Conservation (phyloP, 129 eudicot genomes). For the Smallanthus sonchifolius region DNA sequence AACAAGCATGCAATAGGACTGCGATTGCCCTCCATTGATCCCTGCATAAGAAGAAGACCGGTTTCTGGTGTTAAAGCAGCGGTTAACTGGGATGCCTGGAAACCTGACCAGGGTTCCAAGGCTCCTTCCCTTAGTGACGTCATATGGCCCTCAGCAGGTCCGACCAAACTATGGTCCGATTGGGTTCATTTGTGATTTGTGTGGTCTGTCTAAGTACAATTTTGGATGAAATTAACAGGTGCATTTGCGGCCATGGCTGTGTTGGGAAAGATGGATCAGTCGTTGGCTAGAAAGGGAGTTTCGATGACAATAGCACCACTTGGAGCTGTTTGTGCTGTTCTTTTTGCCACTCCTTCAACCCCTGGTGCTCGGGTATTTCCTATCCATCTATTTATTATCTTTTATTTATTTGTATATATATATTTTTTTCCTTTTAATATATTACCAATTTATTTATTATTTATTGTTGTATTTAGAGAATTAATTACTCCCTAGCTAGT, state of each 20-base stretch:
- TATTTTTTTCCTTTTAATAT: no score
- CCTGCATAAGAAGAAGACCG: constrained; percentile 10
- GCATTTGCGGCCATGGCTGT: constrained; percentile 97
- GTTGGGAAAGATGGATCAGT: constrained; percentile 80
- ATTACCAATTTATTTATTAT: no score
- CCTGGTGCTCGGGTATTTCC: constrained; percentile 55
- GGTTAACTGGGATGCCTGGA: constrained; percentile 63
- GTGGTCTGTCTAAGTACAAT: background rate
- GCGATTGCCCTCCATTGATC: background rate
- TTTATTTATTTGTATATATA: background rate
- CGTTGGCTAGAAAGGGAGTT: constrained; percentile 65
- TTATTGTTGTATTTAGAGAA: background rate
- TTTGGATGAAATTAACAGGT: constrained; percentile 31
- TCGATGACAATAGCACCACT: constrained; percentile 84
- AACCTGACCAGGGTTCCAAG: constrained; percentile 56
- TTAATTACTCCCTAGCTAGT: background rate
- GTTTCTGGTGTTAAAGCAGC: constrained; percentile 9
- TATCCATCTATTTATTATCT: background rate
- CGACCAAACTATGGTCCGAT: constrained; percentile 6
- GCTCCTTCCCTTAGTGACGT: constrained; percentile 81
- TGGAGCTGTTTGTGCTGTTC: constrained; percentile 94
- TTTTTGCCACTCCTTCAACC: constrained; percentile 64
- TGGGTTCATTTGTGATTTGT: background rate
- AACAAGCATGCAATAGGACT: constrained; percentile 21
- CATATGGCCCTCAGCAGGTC: constrained; percentile 94